Conservation (phyloP, 2,329 filamentous ascomycete genomes). For the Fusarium sp. region DNA sequence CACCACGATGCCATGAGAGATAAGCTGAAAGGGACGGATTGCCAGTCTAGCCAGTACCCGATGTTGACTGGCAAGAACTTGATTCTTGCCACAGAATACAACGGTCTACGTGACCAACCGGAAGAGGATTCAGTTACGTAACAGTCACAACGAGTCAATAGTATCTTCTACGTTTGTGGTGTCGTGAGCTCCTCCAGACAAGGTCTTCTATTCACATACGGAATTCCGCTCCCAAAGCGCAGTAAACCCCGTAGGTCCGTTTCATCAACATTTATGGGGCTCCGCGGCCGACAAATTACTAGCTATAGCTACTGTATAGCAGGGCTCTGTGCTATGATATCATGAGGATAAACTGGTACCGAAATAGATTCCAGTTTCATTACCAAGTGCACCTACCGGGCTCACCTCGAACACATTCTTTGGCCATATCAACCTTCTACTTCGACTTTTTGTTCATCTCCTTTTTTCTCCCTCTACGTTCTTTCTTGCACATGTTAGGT, state of each 20-base stretch:
- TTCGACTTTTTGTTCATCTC: neutral
- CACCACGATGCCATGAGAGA: neutral
- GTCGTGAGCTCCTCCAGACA: neutral
- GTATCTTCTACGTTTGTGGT: neutral
- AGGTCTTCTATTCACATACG: neutral
- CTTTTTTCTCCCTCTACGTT: fast-evolving
- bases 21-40: fast-evolving
- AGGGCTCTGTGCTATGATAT: neutral
- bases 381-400: fast-evolving
- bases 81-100: neutral
- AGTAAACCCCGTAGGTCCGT: neutral
- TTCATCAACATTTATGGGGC: neutral
- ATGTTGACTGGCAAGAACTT: neutral
- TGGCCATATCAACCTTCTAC: neutral
- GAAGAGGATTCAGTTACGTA: neutral
- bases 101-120: neutral
- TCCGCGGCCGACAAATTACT: neutral
- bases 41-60: fast-evolving
- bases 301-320: neutral
- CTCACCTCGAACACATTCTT: neutral
- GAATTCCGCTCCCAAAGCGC: neutral
- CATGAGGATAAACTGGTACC: neutral
- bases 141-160: neutral
- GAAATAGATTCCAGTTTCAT: too few relatives aligned
- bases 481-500: neutral